Evolutionary conservation across 495 filamentous ascomycete species (phyloP), one percentile per base, ranked within the genome.

Genomic region (Rhizodiscina lignyota): DNA sequence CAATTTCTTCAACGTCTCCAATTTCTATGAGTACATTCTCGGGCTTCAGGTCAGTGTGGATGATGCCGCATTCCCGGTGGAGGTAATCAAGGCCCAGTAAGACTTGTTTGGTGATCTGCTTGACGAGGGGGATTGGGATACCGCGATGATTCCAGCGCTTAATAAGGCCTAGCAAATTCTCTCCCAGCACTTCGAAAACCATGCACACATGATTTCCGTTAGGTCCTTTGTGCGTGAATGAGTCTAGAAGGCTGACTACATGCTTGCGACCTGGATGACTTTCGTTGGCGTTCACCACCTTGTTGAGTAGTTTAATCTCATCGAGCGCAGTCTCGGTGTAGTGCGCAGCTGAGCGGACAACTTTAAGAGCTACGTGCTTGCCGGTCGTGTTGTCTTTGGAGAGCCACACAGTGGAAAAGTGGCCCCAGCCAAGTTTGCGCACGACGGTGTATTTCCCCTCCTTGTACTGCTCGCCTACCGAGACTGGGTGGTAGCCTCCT

Each of bases 21-120:
- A 99, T 94, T 64, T 99, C 89, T 54, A 99, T 96, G 48, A 97
- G 62, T 20, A 97, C 89, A 53, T 97, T 97, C 50, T 97, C 89
- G 26, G 89, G 89, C 55, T 97, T 97, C 42, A 97, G 59, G 57
- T 97, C 89, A 4, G 89, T 97, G 58, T 97, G 89, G 45, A 97
- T 96, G 56, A 97, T 97, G 41, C 91, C 91, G 62, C 89, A 97
- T 59, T 97, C 89, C 32, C 89, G 75, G 47, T 97, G 89, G 16
- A 97, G 67, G 54, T 97, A 96, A 49, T 97, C 89, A 31, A 97
- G 64, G 3, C 89, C 89, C 30, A 97, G 67, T 36, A 97, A 67
- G 11, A 97, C 89, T 56, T 97, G 89, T 56, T 97, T 97, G 2
- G 91, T 87, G 57, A 97, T 97, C 56, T 97, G 89, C 61, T 92